Evolutionary conservation across 1,284 basidiomycete species (phyloP).

Genomic region (Sanguinoderma infundibulare): DNA sequence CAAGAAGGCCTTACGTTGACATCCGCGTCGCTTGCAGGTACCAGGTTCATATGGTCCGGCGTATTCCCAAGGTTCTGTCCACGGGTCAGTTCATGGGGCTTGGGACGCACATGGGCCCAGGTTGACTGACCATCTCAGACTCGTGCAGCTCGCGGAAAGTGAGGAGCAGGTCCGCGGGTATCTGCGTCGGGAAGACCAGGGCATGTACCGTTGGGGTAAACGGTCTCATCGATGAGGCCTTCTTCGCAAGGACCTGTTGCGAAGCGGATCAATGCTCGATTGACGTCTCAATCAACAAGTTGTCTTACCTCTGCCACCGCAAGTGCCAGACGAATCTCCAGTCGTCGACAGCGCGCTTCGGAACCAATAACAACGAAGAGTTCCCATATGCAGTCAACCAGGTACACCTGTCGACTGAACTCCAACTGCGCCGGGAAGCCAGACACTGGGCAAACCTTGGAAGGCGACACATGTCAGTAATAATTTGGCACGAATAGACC

Average conservation of each 20-base stretch:
- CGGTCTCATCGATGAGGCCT: conserved; percentile 55
- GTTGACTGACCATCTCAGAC: conserved; percentile 51
- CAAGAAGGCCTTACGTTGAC: conserved; percentile 11
- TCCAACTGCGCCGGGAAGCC: conserved; percentile 30
- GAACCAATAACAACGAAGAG: conserved; percentile 76
- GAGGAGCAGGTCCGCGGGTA: conserved; percentile 70
- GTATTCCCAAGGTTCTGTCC: conserved; percentile 59
- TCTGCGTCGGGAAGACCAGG: conserved; percentile 68
- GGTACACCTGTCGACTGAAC: conserved; percentile 50
- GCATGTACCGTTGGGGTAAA: conserved; percentile 74
- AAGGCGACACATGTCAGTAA: neutral
- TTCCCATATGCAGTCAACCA: conserved; percentile 79
- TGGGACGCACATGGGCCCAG: neutral
- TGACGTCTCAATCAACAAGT: neutral
- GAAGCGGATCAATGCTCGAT: neutral
- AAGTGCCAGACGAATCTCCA: conserved; percentile 65
- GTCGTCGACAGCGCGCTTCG: conserved; percentile 59
- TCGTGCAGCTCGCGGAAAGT: conserved; percentile 73
- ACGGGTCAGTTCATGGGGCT: conserved; percentile 13
- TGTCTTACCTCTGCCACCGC: conserved; percentile 54
- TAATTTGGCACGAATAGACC: neutral
- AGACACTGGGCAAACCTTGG: conserved; percentile 38
- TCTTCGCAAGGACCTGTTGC: conserved; percentile 55
- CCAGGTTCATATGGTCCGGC: conserved; percentile 80
- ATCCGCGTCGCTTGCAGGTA: conserved; percentile 59